These are phyloP conservation scores for Salix suchowensis DNA, from an alignment of 345 rosid species.

Conservation along the genomic window DNA sequence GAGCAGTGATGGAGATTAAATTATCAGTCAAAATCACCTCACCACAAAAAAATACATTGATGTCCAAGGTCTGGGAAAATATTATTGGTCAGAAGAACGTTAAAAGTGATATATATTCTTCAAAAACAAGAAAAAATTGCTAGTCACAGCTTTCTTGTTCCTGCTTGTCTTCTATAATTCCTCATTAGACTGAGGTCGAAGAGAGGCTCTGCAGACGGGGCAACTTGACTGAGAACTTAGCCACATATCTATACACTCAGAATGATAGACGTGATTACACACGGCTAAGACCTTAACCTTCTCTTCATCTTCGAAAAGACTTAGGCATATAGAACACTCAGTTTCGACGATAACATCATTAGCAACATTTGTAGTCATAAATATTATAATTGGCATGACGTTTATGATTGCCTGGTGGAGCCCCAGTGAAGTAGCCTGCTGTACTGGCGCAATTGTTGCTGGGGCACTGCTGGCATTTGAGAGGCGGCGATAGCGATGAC, in stretches of 20 bases:
- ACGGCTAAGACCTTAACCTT: conserved; percentile 60
- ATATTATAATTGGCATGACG: conserved; percentile 19
- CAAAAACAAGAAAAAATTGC: too few relatives aligned
- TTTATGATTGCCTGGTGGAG: conserved; percentile 21
- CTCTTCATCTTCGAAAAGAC: conserved; percentile 61
- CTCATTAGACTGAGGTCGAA: neutral
- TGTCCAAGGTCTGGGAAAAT: too few relatives aligned
- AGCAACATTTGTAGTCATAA: neutral
- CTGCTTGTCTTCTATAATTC: too few relatives aligned
- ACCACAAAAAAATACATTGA: too few relatives aligned
- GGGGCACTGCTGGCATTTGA: neutral
- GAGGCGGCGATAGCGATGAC: conserved; percentile 22
- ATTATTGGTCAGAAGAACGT: too few relatives aligned
- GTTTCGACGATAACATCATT: neutral
- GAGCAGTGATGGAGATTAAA: too few relatives aligned
- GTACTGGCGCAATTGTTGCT: neutral
- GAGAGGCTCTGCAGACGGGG: conserved; percentile 60
- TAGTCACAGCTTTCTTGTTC: too few relatives aligned
- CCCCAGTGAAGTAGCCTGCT: conserved; percentile 14
- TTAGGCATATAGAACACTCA: conserved; percentile 71
- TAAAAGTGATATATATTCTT: too few relatives aligned
- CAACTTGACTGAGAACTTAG: conserved; percentile 56
- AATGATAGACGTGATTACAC: conserved; percentile 60
- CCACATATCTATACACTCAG: conserved; percentile 71
- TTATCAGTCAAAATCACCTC: too few relatives aligned